phyloP scores from a whole-genome alignment of 495 filamentous ascomycete genomes.

The Neurospora terricola region DNA sequence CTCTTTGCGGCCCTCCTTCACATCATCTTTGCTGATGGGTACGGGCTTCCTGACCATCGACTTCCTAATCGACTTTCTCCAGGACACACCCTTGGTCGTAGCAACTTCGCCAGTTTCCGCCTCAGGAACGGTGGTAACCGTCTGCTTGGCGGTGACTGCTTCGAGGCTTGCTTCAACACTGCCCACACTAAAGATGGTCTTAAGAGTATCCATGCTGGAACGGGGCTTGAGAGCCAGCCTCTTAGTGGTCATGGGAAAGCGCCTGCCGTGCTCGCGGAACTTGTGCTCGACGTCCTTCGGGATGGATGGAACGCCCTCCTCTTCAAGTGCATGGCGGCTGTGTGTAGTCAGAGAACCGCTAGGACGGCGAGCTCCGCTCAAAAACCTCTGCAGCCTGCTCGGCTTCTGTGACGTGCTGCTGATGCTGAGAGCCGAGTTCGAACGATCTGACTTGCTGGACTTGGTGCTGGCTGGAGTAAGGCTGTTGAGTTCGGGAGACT shows the following conservation, averaged over 20 bases:
- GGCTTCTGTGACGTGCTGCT: conserved; percentile 25
- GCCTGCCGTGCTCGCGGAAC: conserved; percentile 20
- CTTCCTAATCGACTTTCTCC: conserved; percentile 24
- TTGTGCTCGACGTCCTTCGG: conserved; percentile 26
- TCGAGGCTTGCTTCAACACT: conserved; percentile 23
- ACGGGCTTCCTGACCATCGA: conserved; percentile 26
- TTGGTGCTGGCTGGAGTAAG: conserved; percentile 17
- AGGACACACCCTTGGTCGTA: conserved; percentile 11
- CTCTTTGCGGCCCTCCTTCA: not conserved
- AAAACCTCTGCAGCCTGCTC: conserved; percentile 29
- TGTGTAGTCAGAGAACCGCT: conserved; percentile 16
- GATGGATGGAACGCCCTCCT: conserved; percentile 21
- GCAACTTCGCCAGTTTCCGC: conserved; percentile 1
- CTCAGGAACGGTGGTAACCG: conserved; percentile 3
- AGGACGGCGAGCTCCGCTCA: conserved; percentile 25
- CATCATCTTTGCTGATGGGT: conserved; percentile 10
- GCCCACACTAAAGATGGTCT: conserved; percentile 33
- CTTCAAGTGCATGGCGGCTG: conserved; percentile 20
- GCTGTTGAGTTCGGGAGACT: conserved; percentile 11
- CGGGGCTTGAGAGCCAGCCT: conserved; percentile 23
- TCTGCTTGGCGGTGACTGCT: conserved; percentile 10
- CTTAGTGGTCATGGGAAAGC: conserved; percentile 22
- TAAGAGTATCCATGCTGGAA: conserved; percentile 29
- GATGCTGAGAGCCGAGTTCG: conserved; percentile 23
- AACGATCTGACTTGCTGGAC: conserved; percentile 17